Conservation (phyloP, 2,329 filamentous ascomycete genomes). For the Blastomyces percursus region DNA sequence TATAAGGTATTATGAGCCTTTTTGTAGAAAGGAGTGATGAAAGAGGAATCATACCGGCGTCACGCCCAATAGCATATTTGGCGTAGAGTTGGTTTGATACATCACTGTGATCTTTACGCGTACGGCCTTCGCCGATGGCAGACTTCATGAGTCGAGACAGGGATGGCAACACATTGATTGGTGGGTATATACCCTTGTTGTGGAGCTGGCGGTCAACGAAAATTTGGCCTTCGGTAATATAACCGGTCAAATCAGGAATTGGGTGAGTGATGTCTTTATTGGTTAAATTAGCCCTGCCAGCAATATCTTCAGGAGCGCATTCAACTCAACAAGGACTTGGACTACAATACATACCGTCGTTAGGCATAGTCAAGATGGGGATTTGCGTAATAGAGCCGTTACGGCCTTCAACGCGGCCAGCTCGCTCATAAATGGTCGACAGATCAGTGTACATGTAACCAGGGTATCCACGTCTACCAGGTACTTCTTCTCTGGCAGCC, state of each 20-base stretch:
- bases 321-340: no score
- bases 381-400: constrained; percentile 99
- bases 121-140: constrained; percentile 94
- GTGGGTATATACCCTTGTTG: constrained; percentile 97
- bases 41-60: constrained; percentile 47
- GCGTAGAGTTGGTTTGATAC: constrained; percentile 99
- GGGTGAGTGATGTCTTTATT: constrained; percentile 81
- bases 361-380: constrained; percentile 97
- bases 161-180: constrained; percentile 96
- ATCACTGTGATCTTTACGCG: constrained; percentile 91
- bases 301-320: neutral
- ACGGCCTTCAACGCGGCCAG: constrained; percentile 89
- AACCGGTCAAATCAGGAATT: constrained; percentile 96
- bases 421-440: constrained; percentile 99
- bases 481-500: constrained; percentile 94
- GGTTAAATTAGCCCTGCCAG: neutral
- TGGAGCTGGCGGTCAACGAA: constrained; percentile 86
- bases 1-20: neutral
- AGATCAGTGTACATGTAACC: constrained; percentile 99
- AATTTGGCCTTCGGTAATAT: constrained; percentile 98
- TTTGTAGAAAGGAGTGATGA: neutral
- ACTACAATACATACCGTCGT: constrained; percentile 56
- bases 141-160: constrained; percentile 99
- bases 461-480: constrained; percentile 96
- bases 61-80: constrained; percentile 98